Evolutionary conservation across 2,329 filamentous ascomycete species (phyloP), one percentile per base, ranked within the genome.

Genomic region (Thielaviopsis ethacetica): DNA sequence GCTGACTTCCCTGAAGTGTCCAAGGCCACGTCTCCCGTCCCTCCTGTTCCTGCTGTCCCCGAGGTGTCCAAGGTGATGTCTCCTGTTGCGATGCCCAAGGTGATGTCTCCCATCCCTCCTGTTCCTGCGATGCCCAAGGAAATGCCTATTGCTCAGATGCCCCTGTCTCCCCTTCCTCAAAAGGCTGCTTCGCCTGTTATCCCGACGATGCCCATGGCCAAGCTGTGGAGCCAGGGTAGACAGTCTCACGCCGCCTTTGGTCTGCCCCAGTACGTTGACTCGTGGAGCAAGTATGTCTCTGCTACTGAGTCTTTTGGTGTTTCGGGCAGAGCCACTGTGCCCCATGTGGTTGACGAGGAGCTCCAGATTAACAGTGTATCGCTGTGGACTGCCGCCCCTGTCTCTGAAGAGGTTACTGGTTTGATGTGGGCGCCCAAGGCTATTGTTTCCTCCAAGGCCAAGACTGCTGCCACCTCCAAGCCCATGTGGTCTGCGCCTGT

Each of bases 281-380:
- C 52, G 2, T 61, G 60, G 59, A 47, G 54, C 27, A 61, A 58
- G 56, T 61, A 61, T 30, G 17, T 58, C n/a, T 26, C 44, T 30
- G 51, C 52, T 12, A 51, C 56, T 30, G 54, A 61, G 26, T 52
- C 49, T 13, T 19, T 54, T 19, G 19, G 30, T 13, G 49, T 27
- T 47, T 30, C 17, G 27, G 21, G 38, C 21, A 54, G 41, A 47
- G 49, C 51, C 38, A 54, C 49, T 17, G 54, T 30, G 30, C 34
- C 54, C n/a, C 50, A 44, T 26, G 38, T 38, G 10, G 30, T 59
- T 41, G 56, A 54, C n/a, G 30, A 38, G 10, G 60, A 57, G 26
- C 54, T 59, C 34, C 50, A 53, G 26, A 57, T 61, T 13, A 56
- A 56, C 44, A 57, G 38, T 15, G 2, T 34, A n/a, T n/a, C 27